These are phyloP conservation scores for Stromatinia cepivora DNA, from an alignment of 2,329 filamentous ascomycete genomes.

Conservation along the genomic window DNA sequence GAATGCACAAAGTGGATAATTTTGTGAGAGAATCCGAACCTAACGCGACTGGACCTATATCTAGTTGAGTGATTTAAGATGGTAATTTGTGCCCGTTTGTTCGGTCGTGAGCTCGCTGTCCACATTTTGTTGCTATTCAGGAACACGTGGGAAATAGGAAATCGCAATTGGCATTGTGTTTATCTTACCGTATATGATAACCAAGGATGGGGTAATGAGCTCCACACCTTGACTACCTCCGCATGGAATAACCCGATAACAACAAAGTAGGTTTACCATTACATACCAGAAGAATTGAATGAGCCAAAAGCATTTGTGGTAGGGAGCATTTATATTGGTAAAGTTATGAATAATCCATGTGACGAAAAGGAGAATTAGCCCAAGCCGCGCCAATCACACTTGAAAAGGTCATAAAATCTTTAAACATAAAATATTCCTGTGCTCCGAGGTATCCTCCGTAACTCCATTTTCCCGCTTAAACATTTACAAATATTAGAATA, in stretches of 20 bases:
- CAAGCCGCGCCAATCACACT: neutral
- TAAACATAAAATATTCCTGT: neutral
- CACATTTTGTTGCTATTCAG: neutral
- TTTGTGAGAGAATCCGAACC: too few relatives aligned
- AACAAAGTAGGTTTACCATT: too few relatives aligned
- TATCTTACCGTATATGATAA: neutral
- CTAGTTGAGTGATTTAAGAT: too few relatives aligned
- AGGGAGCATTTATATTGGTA: too few relatives aligned
- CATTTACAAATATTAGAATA: neutral
- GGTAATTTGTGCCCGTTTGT: too few relatives aligned
- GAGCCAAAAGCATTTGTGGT: neutral
- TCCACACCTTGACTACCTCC: neutral
- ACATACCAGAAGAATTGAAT: neutral
- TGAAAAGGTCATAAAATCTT: neutral
- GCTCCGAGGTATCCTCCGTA: neutral
- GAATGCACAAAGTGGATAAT: too few relatives aligned
- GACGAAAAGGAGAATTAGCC: neutral
- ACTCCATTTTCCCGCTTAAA: neutral
- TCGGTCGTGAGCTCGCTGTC: too few relatives aligned
- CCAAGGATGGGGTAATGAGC: constrained; percentile 6
- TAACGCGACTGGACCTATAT: too few relatives aligned
- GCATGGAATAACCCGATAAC: neutral
- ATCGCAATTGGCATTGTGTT: neutral
- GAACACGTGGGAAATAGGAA: constrained; percentile 32
- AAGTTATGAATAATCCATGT: neutral